Evolutionary conservation across 1,284 basidiomycete species (phyloP).

Genomic region (Tausonia pullulans): DNA sequence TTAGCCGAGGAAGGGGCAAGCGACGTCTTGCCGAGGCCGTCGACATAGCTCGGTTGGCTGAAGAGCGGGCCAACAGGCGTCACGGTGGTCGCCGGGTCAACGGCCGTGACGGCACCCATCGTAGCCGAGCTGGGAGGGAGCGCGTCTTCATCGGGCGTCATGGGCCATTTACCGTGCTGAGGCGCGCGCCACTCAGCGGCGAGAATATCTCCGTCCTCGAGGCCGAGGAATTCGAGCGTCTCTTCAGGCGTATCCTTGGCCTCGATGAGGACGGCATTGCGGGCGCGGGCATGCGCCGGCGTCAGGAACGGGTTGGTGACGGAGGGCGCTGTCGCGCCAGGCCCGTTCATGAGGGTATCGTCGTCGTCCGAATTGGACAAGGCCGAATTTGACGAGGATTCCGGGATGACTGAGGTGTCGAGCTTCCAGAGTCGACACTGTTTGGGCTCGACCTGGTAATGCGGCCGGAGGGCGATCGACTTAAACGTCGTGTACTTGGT

Average conservation of each 20-base stretch:
- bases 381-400: too few species aligned
- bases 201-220: slow-evolving; percentile 6
- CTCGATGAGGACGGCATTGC: not conserved
- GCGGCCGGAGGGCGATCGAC: not conserved
- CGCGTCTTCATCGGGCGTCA: not conserved
- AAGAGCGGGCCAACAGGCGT: not conserved
- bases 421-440: slow-evolving; percentile 12
- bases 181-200: slow-evolving; percentile 1
- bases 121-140: not conserved
- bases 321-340: not conserved
- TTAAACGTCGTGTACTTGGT: not conserved
- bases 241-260: not conserved
- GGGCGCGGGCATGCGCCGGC: not conserved
- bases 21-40: not conserved
- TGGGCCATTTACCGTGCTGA: not conserved
- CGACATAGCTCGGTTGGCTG: not conserved
- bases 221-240: slow-evolving; percentile 8
- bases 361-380: not conserved
- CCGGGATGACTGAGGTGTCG: not conserved
- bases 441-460: not conserved
- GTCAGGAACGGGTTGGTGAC: not conserved
- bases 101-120: not conserved
- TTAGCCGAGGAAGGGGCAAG: not conserved
- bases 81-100: not conserved
- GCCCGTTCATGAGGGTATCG: not conserved